Base-by-base conservation (phyloP, 768 basidiomycete species). In the Neoboletus brunneissimus region DNA sequence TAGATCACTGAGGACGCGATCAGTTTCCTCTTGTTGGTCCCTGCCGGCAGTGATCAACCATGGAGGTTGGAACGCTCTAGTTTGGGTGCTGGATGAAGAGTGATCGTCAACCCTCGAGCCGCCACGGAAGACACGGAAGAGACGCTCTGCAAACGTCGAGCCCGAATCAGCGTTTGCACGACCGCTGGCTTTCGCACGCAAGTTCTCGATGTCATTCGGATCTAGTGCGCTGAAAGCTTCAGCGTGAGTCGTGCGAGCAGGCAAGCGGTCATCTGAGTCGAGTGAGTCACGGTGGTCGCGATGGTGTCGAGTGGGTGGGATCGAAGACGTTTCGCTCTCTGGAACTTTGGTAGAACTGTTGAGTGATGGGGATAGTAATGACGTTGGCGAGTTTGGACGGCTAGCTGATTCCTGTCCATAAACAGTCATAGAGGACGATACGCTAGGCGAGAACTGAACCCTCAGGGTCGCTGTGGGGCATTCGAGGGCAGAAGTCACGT, bases 31-130 rank as follows among this genome's bases (percentile, higher is more conserved):
- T 54, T 84, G 82, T 67, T 82, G 81, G 44, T 79, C 78, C 43
- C 88, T 81, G 3, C 84, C 80, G 9, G 83, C 80, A 54, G 88
- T 77, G 37, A 77, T 78, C 51, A 91, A 71, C 91, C 90, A 93
- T 8, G 81, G 80, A 16, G 80, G 81, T 10, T 68, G 70, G 57
- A 71, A 79, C 7, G 76, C 59, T 45, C 66, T 68, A 18, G 73
- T 65, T n/a, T 72, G 62, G 15, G 62, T 63, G 12, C 59, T 42
- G 47, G 65, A 62, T 0, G 67, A 40, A 25, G 67, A 63, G 37
- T 59, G 63, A 10, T 61, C 70, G 6, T 73, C 70, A 5, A 38
- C 41, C 46, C 60, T 67, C 20, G 68, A 42, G 20, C 32, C 27
- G 20, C 58, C 40, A 3, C 62, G 68, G 31, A 72, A 59, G 44